phyloP scores from a whole-genome alignment of 257 asterid genomes.

The Linderniella brevidens region DNA sequence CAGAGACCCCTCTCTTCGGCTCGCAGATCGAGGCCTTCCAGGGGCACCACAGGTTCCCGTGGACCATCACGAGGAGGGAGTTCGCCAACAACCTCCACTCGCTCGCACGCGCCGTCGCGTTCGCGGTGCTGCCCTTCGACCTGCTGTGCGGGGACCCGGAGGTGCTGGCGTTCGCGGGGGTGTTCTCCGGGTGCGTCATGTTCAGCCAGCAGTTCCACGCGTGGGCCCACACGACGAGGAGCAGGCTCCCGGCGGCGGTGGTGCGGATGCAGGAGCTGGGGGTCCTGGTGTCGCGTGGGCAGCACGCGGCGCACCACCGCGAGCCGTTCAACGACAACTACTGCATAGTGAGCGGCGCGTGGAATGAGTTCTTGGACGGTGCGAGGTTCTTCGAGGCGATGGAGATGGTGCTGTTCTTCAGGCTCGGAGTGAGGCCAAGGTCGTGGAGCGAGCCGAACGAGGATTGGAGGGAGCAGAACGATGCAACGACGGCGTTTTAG shows the following conservation, averaged over 20 bases:
- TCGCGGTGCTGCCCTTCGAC: constrained; percentile 33
- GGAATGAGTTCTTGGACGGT: constrained; percentile 44
- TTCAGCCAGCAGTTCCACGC: constrained; percentile 76
- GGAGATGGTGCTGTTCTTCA: constrained; percentile 53
- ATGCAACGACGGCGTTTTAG: constrained; percentile 1
- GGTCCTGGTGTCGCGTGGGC: constrained; percentile 35
- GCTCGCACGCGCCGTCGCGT: constrained; percentile 33
- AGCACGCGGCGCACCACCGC: constrained; percentile 77
- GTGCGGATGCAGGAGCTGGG: constrained; percentile 67
- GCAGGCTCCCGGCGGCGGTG: constrained; percentile 50
- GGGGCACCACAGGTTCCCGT: constrained; percentile 85
- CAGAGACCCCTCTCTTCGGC: constrained; percentile 49
- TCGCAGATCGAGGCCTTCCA: constrained; percentile 62
- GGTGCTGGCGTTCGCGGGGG: constrained; percentile 35
- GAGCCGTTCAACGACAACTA: constrained; percentile 60
- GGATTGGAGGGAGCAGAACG: constrained; percentile 34
- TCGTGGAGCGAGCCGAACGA: constrained; percentile 54
- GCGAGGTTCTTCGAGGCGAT: constrained; percentile 36
- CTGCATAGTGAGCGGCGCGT: constrained; percentile 76
- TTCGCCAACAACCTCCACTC: constrained; percentile 62
- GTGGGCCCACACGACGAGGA: constrained; percentile 65
- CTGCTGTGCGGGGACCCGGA: constrained; percentile 23
- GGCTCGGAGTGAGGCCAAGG: constrained; percentile 51
- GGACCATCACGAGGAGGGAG: constrained; percentile 70
- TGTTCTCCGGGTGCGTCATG: constrained; percentile 57